Evolutionary conservation across 139 green algal species (phyloP).

Genomic region (Closterium sp.): DNA sequence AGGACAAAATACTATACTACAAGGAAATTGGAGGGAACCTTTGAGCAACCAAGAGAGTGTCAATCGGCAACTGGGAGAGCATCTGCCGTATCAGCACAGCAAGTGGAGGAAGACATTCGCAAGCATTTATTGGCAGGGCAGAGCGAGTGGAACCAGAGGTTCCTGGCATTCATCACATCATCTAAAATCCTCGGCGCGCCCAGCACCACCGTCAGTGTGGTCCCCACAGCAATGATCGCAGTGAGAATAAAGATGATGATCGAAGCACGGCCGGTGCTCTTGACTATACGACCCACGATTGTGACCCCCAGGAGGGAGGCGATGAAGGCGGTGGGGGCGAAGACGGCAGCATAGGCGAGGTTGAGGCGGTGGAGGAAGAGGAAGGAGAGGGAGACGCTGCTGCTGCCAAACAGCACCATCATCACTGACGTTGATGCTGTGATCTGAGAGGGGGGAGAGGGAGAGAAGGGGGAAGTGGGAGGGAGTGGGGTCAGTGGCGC

Average conservation of each 20-base stretch:
- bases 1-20: too few species aligned
- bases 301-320: constrained; percentile 27
- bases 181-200: not conserved
- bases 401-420: constrained; percentile 46
- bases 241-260: constrained; percentile 41
- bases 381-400: constrained; percentile 27
- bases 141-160: constrained; percentile 25
- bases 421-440: constrained; percentile 36
- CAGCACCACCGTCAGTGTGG: constrained; percentile 10
- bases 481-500: too few species aligned
- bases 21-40: too few species aligned
- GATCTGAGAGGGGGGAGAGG: constrained; percentile 1
- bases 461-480: too few species aligned
- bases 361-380: constrained; percentile 20
- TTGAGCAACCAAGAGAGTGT: too few species aligned
- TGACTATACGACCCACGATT: constrained; percentile 6
- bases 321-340: constrained; percentile 13
- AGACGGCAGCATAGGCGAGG: constrained; percentile 7
- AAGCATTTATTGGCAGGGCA: not conserved
- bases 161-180: not conserved
- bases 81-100: too few species aligned
- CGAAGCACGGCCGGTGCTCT: constrained; percentile 22
- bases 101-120: not conserved
- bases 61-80: too few species aligned
- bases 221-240: constrained; percentile 4